Conservation (phyloP, 371 early-diverging fungal species). For the Coemansia sp. region DNA sequence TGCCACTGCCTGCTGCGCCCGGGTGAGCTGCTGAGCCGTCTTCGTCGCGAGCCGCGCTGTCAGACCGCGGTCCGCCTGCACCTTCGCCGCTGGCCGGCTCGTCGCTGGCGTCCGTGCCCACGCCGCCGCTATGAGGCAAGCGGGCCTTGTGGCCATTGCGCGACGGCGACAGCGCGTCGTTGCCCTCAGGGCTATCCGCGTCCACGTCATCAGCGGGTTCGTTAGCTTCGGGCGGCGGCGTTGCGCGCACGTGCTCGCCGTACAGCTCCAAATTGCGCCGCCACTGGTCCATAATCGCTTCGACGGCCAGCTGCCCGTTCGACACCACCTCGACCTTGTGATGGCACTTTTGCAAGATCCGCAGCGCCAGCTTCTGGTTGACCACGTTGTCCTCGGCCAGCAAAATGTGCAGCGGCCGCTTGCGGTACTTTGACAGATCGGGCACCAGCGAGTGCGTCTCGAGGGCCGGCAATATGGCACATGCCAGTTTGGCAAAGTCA, state of each 20-base stretch:
- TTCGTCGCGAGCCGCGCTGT: conserved; percentile 4
- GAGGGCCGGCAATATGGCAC: conserved; percentile 66
- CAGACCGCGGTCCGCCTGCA: not conserved
- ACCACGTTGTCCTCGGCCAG: conserved; percentile 82
- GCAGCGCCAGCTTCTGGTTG: conserved; percentile 76
- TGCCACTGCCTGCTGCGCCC: not conserved
- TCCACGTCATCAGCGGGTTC: conserved; percentile 13
- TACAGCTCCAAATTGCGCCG: conserved; percentile 33
- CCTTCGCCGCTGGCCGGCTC: not conserved
- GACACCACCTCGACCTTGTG: conserved; percentile 70
- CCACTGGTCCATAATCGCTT: conserved; percentile 59
- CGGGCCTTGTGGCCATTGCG: not conserved
- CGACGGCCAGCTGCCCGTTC: conserved; percentile 75
- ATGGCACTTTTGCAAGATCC: conserved; percentile 69
- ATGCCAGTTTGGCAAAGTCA: conserved; percentile 61
- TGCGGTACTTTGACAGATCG: conserved; percentile 53
- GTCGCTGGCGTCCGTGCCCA: not conserved
- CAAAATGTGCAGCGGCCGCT: conserved; percentile 64
- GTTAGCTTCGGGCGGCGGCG: not conserved
- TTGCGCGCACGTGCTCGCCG: conserved; percentile 19
- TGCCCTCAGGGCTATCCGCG: not conserved
- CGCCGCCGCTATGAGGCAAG: not conserved
- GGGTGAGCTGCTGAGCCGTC: not conserved
- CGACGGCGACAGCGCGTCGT: not conserved
- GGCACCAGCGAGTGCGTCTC: conserved; percentile 64